Base-by-base conservation (phyloP, 2,329 filamentous ascomycete species). In the Diplodia intermedia region DNA sequence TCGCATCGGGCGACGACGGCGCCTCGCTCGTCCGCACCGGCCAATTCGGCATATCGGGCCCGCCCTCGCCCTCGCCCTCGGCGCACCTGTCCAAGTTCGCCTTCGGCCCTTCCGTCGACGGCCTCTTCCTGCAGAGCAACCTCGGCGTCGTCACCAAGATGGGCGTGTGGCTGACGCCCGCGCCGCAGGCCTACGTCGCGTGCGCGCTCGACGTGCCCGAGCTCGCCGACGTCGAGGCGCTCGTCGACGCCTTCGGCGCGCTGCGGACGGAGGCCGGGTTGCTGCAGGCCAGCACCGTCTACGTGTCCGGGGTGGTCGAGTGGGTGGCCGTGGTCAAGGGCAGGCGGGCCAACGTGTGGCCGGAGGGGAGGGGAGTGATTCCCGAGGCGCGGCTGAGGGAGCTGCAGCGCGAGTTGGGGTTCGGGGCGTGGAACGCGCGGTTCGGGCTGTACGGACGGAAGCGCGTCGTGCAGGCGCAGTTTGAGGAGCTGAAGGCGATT, bases 111-210 rank as follows among this genome's bases (percentile, higher is more conserved):
- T 77, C 77, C 65, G 74, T 74, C 26, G 77, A 79, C 61, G 77
- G 76, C 57, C 76, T 77, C 63, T 79, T 79, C 69, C 73, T 77
- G 0, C 77, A 79, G 60, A 73, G 72, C 38, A 77, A 76, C 31
- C 72, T 78, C 33, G 77, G 77, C 18, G 77, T 79, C 38, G 76
- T 78, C 8, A 73, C 72, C 9, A 86, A 87, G 73, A 84, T 87
- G 80, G 85, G 85, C 0, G 80, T 86, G 71, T 82, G 79, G 75
- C 76, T 87, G 40, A 86, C 86, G 84, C 81, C 82, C 1, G 85
- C 85, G 61, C 83, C 83, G 0, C 83, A 80, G 12, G 83, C 82
- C 1, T 82, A 83, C 69, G 81, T 85, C 75, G 75, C 75, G 18
- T 79, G 79, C 65, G 69, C 80, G 53, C 76, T 81, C 71, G 84